A percentile compares a stretch with the other conserved stretches of the same genome.
Conservation (phyloP, 2,329 filamentous ascomycete genomes). For the Alternaria arbusti region DNA sequence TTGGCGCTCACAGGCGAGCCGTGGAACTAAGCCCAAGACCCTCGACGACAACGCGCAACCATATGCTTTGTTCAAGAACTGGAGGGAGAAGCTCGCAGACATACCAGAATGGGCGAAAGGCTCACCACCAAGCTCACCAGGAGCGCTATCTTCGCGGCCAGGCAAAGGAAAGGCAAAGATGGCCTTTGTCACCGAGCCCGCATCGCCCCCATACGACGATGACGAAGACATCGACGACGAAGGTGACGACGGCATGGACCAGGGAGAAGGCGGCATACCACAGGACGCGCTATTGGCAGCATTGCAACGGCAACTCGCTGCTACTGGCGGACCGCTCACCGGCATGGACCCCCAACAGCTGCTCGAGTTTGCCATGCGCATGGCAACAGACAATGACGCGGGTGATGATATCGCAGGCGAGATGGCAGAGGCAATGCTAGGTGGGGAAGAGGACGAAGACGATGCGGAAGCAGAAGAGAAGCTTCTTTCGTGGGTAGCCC, state of each 20-base stretch:
- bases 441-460: constrained; percentile 38
- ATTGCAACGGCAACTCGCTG: constrained; percentile 42
- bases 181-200: constrained; percentile 13
- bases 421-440: constrained; percentile 52
- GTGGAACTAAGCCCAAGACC: constrained; percentile 30
- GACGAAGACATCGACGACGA: constrained; percentile 25
- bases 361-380: constrained; percentile 52
- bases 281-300: constrained; percentile 48
- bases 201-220: constrained; percentile 21
- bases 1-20: constrained; percentile 39
- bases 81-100: constrained; percentile 49
- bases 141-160: constrained; percentile 9
- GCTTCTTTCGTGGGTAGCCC: constrained; percentile 41
- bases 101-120: constrained; percentile 33
- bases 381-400: constrained; percentile 51
- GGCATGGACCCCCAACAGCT: constrained; percentile 53
- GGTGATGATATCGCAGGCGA: constrained; percentile 53
- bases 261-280: constrained; percentile 38
- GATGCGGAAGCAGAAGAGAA: constrained; percentile 38
- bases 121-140: constrained; percentile 23
- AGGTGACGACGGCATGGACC: constrained; percentile 18
- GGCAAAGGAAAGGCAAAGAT: constrained; percentile 17
- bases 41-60: constrained; percentile 38
- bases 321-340: constrained; percentile 42
- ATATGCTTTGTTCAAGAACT: constrained; percentile 54